A percentile compares a stretch with the other conserved stretches of the same genome.
phyloP scores from a whole-genome alignment of 2,329 filamentous ascomycete genomes.

The Diaporthe sp. region DNA sequence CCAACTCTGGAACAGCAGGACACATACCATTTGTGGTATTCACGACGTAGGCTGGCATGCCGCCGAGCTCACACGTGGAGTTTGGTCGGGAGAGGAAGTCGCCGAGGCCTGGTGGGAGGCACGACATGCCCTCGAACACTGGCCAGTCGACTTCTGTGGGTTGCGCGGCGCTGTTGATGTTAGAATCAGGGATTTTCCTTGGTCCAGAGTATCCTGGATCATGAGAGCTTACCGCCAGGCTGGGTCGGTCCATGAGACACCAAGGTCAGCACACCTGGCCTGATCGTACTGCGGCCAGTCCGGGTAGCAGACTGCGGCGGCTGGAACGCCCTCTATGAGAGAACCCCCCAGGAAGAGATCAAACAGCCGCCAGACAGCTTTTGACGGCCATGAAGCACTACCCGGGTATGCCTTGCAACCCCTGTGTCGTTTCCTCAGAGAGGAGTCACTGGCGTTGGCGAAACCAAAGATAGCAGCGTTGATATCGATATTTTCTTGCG shows the following conservation, averaged over 20 bases:
- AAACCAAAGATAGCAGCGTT: conserved; percentile 3
- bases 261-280: conserved; percentile 9
- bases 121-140: conserved; percentile 29
- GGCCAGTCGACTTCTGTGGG: conserved; percentile 31
- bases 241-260: conserved; percentile 25
- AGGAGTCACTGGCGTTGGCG: background rate
- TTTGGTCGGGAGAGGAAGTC: conserved; percentile 3
- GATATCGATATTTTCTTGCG: background rate
- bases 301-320: conserved; percentile 28
- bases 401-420: conserved; percentile 40
- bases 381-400: conserved; percentile 33
- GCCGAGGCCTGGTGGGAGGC: conserved; percentile 33
- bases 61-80: conserved; percentile 24
- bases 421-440: background rate
- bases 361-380: conserved; percentile 26
- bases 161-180: background rate
- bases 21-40: conserved; percentile 18
- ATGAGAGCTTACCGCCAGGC: conserved; percentile 14
- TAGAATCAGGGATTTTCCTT: background rate
- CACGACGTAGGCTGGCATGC: conserved; percentile 29
- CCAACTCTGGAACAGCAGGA: rapidly evolving
- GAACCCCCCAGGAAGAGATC: conserved; percentile 29
- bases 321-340: conserved; percentile 31
- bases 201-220: rapidly evolving
- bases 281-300: conserved; percentile 32